Evolutionary conservation across 2,329 filamentous ascomycete genomes (phyloP).

Genomic region (Lasiodiplodia sp.): DNA sequence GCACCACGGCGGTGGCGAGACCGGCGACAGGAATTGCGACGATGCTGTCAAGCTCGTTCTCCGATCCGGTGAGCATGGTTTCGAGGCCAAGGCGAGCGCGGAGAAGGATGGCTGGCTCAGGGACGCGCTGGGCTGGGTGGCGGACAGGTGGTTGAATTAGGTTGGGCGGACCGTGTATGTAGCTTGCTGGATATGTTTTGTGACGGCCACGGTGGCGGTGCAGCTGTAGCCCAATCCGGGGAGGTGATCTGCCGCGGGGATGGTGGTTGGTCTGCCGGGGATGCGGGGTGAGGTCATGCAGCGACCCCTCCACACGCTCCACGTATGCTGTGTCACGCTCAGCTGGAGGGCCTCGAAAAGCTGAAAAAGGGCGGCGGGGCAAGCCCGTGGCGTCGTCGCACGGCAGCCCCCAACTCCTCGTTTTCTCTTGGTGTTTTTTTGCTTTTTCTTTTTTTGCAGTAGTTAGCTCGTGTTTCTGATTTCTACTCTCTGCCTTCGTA

Average conservation of each 20-base stretch:
- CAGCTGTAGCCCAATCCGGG: background rate
- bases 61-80: slow-evolving; percentile 40
- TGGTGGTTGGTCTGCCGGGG: slow-evolving; percentile 5
- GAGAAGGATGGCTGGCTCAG: slow-evolving; percentile 19
- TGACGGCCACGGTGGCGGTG: background rate
- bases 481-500: background rate
- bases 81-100: slow-evolving; percentile 34
- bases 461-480: background rate
- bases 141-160: slow-evolving; percentile 39
- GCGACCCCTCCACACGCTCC: background rate
- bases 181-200: background rate
- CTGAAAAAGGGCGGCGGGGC: background rate
- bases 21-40: slow-evolving; percentile 4
- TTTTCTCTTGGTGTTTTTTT: background rate
- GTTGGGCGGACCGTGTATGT: background rate
- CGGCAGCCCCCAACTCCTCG: background rate
- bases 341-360: background rate
- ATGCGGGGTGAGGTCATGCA: slow-evolving; percentile 12
- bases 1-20: background rate
- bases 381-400: slow-evolving; percentile 2
- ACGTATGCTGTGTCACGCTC: slow-evolving; percentile 6
- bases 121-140: slow-evolving; percentile 34
- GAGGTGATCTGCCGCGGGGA: background rate
- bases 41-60: slow-evolving; percentile 35
- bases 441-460: slow-evolving; percentile 4